Evolutionary conservation across 1,139 yeast species (phyloP).

Genomic region (Protomyces lactucae-debilis): DNA sequence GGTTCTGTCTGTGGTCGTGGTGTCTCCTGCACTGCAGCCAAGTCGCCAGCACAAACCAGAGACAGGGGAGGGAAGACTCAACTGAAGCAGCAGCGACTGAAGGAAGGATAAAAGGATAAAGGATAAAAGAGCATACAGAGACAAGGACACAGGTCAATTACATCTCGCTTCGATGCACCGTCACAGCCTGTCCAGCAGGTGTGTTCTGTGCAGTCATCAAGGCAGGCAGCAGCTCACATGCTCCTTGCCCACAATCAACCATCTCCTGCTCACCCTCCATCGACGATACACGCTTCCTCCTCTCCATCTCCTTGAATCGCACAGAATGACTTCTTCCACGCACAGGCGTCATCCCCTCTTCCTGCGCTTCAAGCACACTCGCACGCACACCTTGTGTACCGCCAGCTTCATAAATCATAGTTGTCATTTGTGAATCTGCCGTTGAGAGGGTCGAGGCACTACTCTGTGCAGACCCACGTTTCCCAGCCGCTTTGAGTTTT

Average conservation of each 20-base stretch:
- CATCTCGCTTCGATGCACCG: too few relatives aligned
- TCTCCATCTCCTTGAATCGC: conserved; percentile 11
- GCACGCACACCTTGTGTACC: background rate
- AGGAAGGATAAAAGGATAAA: too few relatives aligned
- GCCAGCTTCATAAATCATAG: conserved; percentile 2
- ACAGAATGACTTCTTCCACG: background rate
- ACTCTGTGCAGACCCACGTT: background rate
- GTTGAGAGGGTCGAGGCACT: background rate
- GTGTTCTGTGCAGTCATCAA: background rate
- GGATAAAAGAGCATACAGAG: too few relatives aligned
- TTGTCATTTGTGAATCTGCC: background rate
- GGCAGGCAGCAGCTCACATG: too few relatives aligned
- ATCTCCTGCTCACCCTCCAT: too few relatives aligned
- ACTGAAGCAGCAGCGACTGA: too few relatives aligned
- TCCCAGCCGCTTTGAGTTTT: background rate
- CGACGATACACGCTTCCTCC: background rate
- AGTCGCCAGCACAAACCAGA: background rate
- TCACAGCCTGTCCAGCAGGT: background rate
- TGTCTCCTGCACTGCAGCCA: background rate
- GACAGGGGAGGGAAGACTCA: background rate
- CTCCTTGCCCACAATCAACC: too few relatives aligned
- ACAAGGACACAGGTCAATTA: too few relatives aligned
- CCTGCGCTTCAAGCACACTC: background rate
- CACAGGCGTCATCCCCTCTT: background rate
- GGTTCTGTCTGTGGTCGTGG: background rate